These are phyloP conservation scores for Lodderomyces metapsilosis DNA, from an alignment of 1,139 yeast species.

Conservation along the genomic window DNA sequence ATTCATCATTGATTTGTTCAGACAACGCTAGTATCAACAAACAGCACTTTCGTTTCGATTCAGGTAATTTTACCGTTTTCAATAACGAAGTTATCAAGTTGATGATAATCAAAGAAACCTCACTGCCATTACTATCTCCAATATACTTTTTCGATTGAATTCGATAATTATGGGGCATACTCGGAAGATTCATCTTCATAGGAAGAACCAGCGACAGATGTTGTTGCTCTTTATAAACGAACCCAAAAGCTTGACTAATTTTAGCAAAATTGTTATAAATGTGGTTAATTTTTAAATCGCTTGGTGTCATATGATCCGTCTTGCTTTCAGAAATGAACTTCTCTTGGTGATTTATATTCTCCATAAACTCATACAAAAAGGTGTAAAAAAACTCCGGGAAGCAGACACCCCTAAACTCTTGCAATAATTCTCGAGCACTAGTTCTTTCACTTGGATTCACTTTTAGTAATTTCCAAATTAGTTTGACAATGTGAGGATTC, in stretches of 20 bases:
- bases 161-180: slow-evolving; percentile 40
- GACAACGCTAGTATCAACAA: slow-evolving; percentile 75
- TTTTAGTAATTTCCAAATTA: slow-evolving; percentile 57
- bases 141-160: slow-evolving; percentile 29
- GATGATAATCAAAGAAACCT: slow-evolving; percentile 62
- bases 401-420: slow-evolving; percentile 43
- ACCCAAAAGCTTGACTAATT: slow-evolving; percentile 49
- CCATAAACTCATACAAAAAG: slow-evolving; percentile 68
- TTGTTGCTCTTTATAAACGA: slow-evolving; percentile 25
- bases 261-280: slow-evolving; percentile 57
- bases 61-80: slow-evolving; percentile 61
- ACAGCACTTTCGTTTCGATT: slow-evolving; percentile 67
- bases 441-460: slow-evolving; percentile 61
- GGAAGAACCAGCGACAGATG: slow-evolving; percentile 23
- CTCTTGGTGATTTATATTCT: slow-evolving; percentile 29
- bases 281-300: slow-evolving; percentile 61
- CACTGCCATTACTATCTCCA: slow-evolving; percentile 29
- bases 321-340: slow-evolving; percentile 16
- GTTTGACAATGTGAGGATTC: slow-evolving; percentile 37
- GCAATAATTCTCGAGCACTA: slow-evolving; percentile 53
- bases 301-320: slow-evolving; percentile 29
- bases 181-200: slow-evolving; percentile 51
- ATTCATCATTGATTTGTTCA: slow-evolving; percentile 76
- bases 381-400: slow-evolving; percentile 75
- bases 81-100: slow-evolving; percentile 63